phyloP scores from a whole-genome alignment of 257 asterid genomes.

The Solanum pimpinellifolium region DNA sequence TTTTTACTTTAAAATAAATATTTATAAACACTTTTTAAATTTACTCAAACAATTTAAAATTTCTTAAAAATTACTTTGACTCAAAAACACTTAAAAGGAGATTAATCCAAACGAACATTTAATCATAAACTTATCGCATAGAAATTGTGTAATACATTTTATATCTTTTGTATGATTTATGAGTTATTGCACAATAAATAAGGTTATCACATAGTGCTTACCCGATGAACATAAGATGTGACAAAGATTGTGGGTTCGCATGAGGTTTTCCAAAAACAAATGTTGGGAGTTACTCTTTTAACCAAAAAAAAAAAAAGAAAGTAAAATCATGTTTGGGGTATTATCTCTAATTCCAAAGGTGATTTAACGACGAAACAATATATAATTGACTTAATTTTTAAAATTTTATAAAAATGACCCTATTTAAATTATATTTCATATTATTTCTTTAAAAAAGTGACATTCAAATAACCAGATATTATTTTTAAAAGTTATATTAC shows the following conservation, averaged over 20 bases:
- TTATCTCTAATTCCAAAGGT: not conserved
- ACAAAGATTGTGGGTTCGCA: not conserved
- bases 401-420: not conserved
- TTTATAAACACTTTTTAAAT: too few species aligned
- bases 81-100: too few species aligned
- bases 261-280: not conserved
- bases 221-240: not conserved
- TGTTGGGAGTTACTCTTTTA: not conserved
- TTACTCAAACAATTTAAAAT: too few species aligned
- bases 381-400: not conserved
- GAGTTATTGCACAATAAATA: too few species aligned
- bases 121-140: too few species aligned
- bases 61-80: too few species aligned
- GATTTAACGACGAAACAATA: not conserved
- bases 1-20: too few species aligned
- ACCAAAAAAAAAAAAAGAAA: not conserved
- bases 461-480: not conserved
- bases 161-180: too few species aligned
- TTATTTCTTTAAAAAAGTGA: too few species aligned
- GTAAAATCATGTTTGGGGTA: not conserved
- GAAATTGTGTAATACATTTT: too few species aligned
- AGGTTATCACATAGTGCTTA: not conserved
- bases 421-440: not conserved
- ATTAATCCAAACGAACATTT: too few species aligned
- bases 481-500: not conserved